Evolutionary conservation across 2,329 filamentous ascomycete species (phyloP).

Genomic region (Colletotrichum liriopes): DNA sequence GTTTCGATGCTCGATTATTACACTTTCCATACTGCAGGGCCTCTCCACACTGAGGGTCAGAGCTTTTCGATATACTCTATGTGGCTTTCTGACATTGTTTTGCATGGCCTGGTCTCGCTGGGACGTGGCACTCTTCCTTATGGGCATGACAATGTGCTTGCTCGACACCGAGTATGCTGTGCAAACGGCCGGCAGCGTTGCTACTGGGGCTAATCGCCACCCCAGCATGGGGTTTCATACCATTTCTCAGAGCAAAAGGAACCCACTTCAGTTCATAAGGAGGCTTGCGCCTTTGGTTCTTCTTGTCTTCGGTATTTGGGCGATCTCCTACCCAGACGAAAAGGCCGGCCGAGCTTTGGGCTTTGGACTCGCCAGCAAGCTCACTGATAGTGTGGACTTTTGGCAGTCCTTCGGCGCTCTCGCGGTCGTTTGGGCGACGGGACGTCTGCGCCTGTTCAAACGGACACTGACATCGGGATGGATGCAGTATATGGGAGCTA

Average conservation of each 20-base stretch:
- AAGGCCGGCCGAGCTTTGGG: not conserved
- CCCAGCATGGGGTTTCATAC: not conserved
- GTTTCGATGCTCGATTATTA: constrained; percentile 67
- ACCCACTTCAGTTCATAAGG: not conserved
- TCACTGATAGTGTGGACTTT: not conserved
- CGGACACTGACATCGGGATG: not conserved
- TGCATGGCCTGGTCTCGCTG: not conserved
- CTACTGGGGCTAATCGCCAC: not conserved
- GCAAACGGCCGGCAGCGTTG: not conserved
- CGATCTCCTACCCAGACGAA: not conserved
- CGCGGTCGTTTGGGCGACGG: not conserved
- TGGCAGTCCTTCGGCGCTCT: constrained; percentile 1
- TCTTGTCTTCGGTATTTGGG: not conserved
- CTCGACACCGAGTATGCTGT: not conserved
- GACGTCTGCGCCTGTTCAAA: not conserved
- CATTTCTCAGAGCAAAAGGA: not conserved
- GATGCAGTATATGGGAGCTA: not conserved
- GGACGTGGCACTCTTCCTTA: not conserved
- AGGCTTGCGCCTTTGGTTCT: not conserved
- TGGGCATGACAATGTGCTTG: not conserved
- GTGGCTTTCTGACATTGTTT: not conserved
- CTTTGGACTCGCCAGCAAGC: not conserved
- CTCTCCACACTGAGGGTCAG: constrained; percentile 60
- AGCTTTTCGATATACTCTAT: not conserved
- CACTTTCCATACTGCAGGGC: constrained; percentile 46